Evolutionary conservation across 2,329 filamentous ascomycete genomes (phyloP).

Genomic region (Colletotrichum godetiae): DNA sequence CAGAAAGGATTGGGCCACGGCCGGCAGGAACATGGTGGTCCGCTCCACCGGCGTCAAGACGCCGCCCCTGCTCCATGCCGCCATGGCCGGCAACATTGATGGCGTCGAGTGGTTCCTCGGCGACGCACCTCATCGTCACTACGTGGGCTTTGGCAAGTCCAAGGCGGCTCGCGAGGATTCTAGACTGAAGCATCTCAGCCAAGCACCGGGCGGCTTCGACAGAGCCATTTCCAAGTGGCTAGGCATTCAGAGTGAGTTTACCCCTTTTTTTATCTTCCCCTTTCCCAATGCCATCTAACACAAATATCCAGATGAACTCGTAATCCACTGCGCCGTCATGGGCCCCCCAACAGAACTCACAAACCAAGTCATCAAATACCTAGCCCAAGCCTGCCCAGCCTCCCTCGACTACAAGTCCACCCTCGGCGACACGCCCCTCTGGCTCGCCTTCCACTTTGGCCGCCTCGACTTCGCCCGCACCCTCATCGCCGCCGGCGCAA

Average conservation of each 20-base stretch:
- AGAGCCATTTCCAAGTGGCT: slow-evolving; percentile 72
- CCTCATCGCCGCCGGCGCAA: slow-evolving; percentile 75
- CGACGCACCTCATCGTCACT: slow-evolving; percentile 74
- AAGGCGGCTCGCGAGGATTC: slow-evolving; percentile 70
- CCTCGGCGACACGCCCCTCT: slow-evolving; percentile 73
- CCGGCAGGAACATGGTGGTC: slow-evolving; percentile 60
- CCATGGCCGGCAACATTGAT: slow-evolving; percentile 68
- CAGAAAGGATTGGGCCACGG: slow-evolving; percentile 77
- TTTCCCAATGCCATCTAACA: slow-evolving; percentile 37
- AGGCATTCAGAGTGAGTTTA: slow-evolving; percentile 63
- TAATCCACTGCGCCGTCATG: slow-evolving; percentile 74
- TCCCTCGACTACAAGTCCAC: slow-evolving; percentile 71
- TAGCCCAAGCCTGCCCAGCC: slow-evolving; percentile 71
- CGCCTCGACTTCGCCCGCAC: slow-evolving; percentile 66
- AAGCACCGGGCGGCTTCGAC: slow-evolving; percentile 72
- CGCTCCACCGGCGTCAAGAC: slow-evolving; percentile 54
- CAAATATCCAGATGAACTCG: slow-evolving; percentile 62
- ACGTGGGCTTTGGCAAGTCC: slow-evolving; percentile 73
- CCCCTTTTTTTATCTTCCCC: slow-evolving; percentile 3
- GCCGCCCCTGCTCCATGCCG: slow-evolving; percentile 72
- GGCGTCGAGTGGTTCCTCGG: slow-evolving; percentile 82
- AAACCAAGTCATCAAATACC: slow-evolving; percentile 70
- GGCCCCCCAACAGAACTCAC: slow-evolving; percentile 53
- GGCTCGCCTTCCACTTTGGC: slow-evolving; percentile 71
- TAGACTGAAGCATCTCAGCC: slow-evolving; percentile 70